Percentiles rank a stretch among this genome's conserved stretches.
Conservation (phyloP, 2,329 filamentous ascomycete species). For the Pseudocercospora pini-densiflorae region DNA sequence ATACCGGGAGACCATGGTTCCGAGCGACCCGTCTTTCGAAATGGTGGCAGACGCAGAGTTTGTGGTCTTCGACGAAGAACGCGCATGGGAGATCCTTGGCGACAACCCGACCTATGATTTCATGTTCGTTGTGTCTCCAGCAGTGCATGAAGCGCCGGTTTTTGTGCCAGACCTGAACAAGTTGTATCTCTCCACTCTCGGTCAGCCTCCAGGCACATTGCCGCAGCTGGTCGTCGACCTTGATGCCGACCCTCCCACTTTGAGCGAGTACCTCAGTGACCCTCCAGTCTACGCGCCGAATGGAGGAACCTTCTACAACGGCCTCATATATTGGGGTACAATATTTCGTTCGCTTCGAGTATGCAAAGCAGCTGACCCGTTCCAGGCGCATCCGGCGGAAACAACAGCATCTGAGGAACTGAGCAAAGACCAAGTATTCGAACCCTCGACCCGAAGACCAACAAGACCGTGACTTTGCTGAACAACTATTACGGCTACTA, state of each 20-base stretch:
- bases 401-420: constrained; percentile 26
- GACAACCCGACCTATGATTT: constrained; percentile 39
- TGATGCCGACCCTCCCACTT: constrained; percentile 46
- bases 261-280: constrained; percentile 44
- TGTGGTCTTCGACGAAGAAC: constrained; percentile 42
- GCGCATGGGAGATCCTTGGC: constrained; percentile 40
- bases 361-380: too few relatives aligned
- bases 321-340: constrained; percentile 39
- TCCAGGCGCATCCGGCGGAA: constrained; percentile 32
- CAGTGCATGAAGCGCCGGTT: constrained; percentile 49
- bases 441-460: constrained; percentile 51
- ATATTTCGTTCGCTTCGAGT: too few relatives aligned
- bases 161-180: constrained; percentile 46
- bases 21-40: constrained; percentile 39
- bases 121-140: constrained; percentile 29
- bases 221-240: constrained; percentile 45
- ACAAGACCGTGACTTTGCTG: constrained; percentile 45
- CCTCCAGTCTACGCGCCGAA: constrained; percentile 50
- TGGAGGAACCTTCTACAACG: constrained; percentile 46
- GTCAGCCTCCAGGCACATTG: constrained; percentile 36
- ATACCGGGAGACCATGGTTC: constrained; percentile 25
- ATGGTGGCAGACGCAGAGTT: constrained; percentile 35
- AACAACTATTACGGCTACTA: constrained; percentile 55
- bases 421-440: constrained; percentile 47
- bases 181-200: constrained; percentile 43